Evolutionary conservation across 2,329 filamentous ascomycete species (phyloP).

Genomic region (Monosporascus sp.): DNA sequence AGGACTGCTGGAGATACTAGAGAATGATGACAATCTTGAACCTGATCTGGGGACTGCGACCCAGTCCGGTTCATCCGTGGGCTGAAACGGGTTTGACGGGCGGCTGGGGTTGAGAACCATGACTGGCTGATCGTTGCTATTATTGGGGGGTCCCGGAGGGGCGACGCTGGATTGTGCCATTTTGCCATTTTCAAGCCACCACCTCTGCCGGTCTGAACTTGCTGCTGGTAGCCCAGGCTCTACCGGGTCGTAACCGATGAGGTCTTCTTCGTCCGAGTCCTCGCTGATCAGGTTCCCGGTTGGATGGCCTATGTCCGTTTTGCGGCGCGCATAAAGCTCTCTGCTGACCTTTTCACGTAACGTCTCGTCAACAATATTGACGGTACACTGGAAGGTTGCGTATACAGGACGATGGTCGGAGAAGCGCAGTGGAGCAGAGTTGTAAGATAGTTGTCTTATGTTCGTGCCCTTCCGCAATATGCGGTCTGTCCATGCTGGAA

Average conservation of each 20-base stretch:
- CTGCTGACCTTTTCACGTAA: conserved; percentile 67
- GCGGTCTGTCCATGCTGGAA: conserved; percentile 95
- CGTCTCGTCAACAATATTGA: conserved; percentile 73
- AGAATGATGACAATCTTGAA: conserved; percentile 48
- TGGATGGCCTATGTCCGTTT: conserved; percentile 59
- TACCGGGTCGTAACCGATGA: conserved; percentile 75
- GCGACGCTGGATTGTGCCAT: conserved; percentile 68
- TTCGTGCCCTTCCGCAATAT: conserved; percentile 82
- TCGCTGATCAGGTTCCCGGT: conserved; percentile 50
- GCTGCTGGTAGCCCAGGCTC: conserved; percentile 69
- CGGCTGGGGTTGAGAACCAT: conserved; percentile 67
- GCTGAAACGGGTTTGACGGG: conserved; percentile 74
- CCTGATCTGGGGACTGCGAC: conserved; percentile 55
- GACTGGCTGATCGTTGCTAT: conserved; percentile 37
- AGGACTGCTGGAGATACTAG: conserved; percentile 53
- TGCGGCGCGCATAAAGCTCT: conserved; percentile 67
- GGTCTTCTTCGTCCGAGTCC: conserved; percentile 68
- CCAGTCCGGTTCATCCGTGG: conserved; percentile 78
- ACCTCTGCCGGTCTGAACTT: conserved; percentile 63
- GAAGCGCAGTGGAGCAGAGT: conserved; percentile 75
- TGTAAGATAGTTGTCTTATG: conserved; percentile 76
- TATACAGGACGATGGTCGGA: conserved; percentile 97
- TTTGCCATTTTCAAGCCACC: conserved; percentile 66
- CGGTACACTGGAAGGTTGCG: conserved; percentile 77
- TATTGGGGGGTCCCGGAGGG: conserved; percentile 49